Base-by-base conservation (phyloP, 2,329 filamentous ascomycete species). In the Fusarium tricinctum region DNA sequence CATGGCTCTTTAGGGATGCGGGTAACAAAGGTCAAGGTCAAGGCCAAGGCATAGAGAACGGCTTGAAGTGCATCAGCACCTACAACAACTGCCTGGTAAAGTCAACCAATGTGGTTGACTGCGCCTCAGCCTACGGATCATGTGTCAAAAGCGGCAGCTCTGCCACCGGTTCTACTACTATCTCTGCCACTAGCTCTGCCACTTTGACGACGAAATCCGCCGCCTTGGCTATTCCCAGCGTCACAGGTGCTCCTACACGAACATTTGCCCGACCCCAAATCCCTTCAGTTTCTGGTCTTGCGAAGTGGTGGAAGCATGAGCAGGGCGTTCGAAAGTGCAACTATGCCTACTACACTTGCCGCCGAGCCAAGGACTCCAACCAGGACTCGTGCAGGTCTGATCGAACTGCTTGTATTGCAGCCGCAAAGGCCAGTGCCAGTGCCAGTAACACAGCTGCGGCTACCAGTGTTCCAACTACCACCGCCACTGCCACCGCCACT, bases 61-160 rank as follows among this genome's bases (percentile, higher is more conserved):
- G 17, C 35, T n/a, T 38, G 35, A 64, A 58, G 52, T 64, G 61
- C n/a, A 64, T 58, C 30, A 32, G 14, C n/a, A 14, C 59, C 3
- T 64, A 33, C 30, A 58, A 58, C 30, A 40, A 44, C 17, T 64
- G 61, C n/a, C 40, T 64, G 35, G 22, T 43, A 15, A 64, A 32
- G 6, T 64, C 61, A 7, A 30, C 6, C n/a, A 49, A 64, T 17
- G 58, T 50, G 10, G 10, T 15, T 0, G 2, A 51, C 1, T 64
- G 61, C 5, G 52, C 53, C 15, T 43, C 61, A 6, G 35, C 38
- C 23, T 64, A 64, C 19, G 45, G 40, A 15, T 4, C 59, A 14
- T 64, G 61, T n/a, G 8, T 64, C n/a, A 52, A 51, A 12, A 6
- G 28, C 28, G 28, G 28, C 12, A 30, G 28, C 28, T 13, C 28